Percentiles rank a stretch among this genome's conserved stretches.
phyloP scores from a whole-genome alignment of 2,329 filamentous ascomycete genomes.

The Fusarium sp. region DNA sequence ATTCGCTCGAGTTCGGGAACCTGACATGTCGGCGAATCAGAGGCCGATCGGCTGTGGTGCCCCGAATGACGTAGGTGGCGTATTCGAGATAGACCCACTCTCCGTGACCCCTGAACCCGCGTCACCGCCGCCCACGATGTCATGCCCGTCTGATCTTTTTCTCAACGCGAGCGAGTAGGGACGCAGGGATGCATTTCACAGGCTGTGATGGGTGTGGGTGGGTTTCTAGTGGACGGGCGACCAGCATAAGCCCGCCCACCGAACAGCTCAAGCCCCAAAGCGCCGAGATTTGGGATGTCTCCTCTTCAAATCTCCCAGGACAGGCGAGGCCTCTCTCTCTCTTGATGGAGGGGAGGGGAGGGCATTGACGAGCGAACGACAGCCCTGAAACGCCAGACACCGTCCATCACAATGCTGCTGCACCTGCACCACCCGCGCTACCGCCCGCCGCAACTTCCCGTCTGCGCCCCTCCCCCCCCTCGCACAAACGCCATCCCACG shows the following conservation, averaged over 20 bases:
- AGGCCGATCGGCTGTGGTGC: constrained; percentile 26
- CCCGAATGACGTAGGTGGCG: constrained; percentile 43
- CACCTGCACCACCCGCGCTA: constrained; percentile 3
- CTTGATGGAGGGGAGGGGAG: neutral
- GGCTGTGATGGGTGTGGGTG: constrained; percentile 2
- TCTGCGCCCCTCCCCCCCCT: constrained; percentile 9
- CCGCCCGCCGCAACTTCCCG: constrained; percentile 17
- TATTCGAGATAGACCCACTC: constrained; percentile 13
- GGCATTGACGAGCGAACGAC: neutral
- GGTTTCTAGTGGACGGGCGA: constrained; percentile 6
- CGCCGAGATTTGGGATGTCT: neutral
- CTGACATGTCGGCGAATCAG: constrained; percentile 28
- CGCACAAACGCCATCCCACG: constrained; percentile 16
- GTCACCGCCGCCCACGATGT: constrained; percentile 26
- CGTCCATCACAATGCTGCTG: constrained; percentile 32
- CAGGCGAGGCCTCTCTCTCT: neutral
- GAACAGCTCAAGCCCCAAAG: neutral
- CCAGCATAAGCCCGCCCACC: constrained; percentile 6
- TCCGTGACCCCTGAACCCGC: constrained; percentile 35
- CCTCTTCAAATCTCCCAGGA: constrained; percentile 1
- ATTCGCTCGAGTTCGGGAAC: constrained; percentile 19
- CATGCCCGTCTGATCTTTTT: constrained; percentile 21
- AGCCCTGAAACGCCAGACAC: constrained; percentile 39
- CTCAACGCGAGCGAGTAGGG: constrained; percentile 5
- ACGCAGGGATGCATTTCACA: neutral